Evolutionary conservation across 2,329 filamentous ascomycete genomes (phyloP).

Genomic region (Pseudocercospora fuligena): DNA sequence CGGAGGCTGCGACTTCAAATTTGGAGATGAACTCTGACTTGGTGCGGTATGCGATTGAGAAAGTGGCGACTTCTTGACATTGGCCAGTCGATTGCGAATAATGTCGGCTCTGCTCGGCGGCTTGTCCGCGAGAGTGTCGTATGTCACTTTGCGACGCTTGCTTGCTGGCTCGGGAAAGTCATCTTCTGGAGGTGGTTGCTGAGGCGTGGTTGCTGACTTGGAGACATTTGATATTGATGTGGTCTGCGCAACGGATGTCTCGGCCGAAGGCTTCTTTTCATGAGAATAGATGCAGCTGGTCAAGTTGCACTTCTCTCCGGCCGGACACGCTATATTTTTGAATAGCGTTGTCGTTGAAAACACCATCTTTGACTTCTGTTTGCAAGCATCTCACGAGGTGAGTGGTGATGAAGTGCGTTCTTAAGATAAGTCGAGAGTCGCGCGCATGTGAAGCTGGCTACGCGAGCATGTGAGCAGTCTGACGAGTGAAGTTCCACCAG

Average conservation of each 20-base stretch:
- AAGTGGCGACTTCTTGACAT: slow-evolving; percentile 16
- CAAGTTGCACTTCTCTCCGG: slow-evolving; percentile 55
- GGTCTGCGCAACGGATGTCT: not conserved
- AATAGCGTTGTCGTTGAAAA: slow-evolving; percentile 62
- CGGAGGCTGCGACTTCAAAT: slow-evolving; percentile 13
- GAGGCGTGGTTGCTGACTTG: not conserved
- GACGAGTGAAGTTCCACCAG: not conserved
- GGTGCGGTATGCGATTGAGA: slow-evolving; percentile 16
- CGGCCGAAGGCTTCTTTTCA: slow-evolving; percentile 35
- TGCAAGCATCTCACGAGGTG: slow-evolving; percentile 4
- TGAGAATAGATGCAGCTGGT: slow-evolving; percentile 65
- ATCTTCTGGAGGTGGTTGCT: not conserved
- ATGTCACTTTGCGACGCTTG: slow-evolving; percentile 40
- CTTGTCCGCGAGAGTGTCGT: slow-evolving; percentile 36
- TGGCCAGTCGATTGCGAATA: slow-evolving; percentile 33
- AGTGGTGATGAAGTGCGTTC: not conserved
- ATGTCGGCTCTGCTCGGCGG: slow-evolving; percentile 38
- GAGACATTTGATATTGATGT: slow-evolving; percentile 4
- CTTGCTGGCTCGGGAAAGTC: slow-evolving; percentile 24
- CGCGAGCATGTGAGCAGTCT: slow-evolving; percentile 10
- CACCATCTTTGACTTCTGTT: slow-evolving; percentile 47
- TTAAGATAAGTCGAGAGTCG: not conserved
- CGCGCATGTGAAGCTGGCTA: not conserved
- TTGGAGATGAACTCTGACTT: slow-evolving; percentile 11
- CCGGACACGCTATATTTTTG: slow-evolving; percentile 58